phyloP scores from a whole-genome alignment of 2,329 filamentous ascomycete genomes.

The Cercospora janseana region DNA sequence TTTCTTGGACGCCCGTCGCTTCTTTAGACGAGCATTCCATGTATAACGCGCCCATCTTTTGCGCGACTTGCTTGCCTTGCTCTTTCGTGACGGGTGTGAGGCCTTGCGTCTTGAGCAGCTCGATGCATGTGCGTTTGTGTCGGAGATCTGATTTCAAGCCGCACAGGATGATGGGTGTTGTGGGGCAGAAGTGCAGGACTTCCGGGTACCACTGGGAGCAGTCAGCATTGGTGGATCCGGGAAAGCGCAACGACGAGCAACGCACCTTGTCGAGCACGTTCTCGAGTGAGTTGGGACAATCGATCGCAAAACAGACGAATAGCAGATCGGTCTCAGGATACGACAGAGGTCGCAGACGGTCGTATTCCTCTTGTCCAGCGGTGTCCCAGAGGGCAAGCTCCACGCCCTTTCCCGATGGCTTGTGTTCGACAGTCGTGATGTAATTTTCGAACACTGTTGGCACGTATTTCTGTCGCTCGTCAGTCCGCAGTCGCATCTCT shows the following conservation, averaged over 20 bases:
- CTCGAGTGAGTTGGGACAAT: constrained; percentile 95
- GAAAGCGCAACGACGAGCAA: not conserved
- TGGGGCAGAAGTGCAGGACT: constrained; percentile 97
- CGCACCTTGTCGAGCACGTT: constrained; percentile 98
- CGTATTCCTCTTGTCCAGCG: constrained; percentile 97
- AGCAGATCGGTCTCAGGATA: constrained; percentile 98
- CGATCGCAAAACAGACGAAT: constrained; percentile 98
- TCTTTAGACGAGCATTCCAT: constrained; percentile 99
- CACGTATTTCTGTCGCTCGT: constrained; percentile 81
- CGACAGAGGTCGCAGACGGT: constrained; percentile 88
- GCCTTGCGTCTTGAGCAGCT: constrained; percentile 96
- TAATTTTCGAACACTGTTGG: constrained; percentile 99
- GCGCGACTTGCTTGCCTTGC: constrained; percentile 82
- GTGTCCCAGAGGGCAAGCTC: constrained; percentile 98
- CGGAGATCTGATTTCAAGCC: constrained; percentile 96
- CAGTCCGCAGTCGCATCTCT: constrained; percentile 11
- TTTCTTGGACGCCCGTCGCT: constrained; percentile 92
- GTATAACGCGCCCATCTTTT: constrained; percentile 92
- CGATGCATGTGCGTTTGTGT: constrained; percentile 92
- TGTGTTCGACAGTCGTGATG: constrained; percentile 93
- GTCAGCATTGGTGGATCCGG: constrained; percentile 15
- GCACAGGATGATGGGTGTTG: constrained; percentile 90
- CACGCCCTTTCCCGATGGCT: constrained; percentile 84
- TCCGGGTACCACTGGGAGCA: constrained; percentile 87
- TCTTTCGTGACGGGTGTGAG: constrained; percentile 90